A percentile compares a stretch with the other conserved stretches of the same genome.
Conservation (phyloP, 2,329 filamentous ascomycete genomes). For the Cercospora citrullina region DNA sequence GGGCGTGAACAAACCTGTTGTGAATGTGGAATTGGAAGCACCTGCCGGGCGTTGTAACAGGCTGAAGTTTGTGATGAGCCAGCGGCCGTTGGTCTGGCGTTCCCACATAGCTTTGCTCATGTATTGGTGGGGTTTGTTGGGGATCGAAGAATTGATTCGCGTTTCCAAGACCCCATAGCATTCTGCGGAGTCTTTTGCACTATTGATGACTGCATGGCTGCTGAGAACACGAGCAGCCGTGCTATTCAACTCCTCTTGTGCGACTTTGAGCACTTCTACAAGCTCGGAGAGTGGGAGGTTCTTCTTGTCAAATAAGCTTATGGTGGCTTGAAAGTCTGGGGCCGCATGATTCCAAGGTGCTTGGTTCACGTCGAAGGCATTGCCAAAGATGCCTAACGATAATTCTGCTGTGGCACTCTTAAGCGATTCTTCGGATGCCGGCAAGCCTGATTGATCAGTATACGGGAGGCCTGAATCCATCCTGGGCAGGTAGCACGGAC, state of each 20-base stretch:
- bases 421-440: not conserved
- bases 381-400: not conserved
- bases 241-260: not conserved
- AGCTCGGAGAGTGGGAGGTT: conserved; percentile 4
- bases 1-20: conserved; percentile 7
- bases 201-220: not conserved
- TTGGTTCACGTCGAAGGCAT: not conserved
- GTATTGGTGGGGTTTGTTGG: not conserved
- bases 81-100: not conserved
- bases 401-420: conserved; percentile 7
- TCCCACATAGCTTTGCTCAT: conserved; percentile 10
- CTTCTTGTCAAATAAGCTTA: not conserved
- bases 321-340: conserved; percentile 9
- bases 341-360: conserved; percentile 4
- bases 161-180: conserved; percentile 7
- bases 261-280: not conserved
- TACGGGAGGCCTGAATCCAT: conserved; percentile 5
- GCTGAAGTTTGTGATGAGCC: conserved; percentile 8
- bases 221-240: not conserved
- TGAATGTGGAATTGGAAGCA: not conserved
- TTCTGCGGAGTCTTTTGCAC: not conserved
- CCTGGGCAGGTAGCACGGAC: not conserved
- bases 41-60: not conserved
- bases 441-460: not conserved
- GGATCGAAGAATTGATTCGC: not conserved